Evolutionary conservation across 345 rosid species (phyloP).

Genomic region (Gossypium rotundifolium): DNA sequence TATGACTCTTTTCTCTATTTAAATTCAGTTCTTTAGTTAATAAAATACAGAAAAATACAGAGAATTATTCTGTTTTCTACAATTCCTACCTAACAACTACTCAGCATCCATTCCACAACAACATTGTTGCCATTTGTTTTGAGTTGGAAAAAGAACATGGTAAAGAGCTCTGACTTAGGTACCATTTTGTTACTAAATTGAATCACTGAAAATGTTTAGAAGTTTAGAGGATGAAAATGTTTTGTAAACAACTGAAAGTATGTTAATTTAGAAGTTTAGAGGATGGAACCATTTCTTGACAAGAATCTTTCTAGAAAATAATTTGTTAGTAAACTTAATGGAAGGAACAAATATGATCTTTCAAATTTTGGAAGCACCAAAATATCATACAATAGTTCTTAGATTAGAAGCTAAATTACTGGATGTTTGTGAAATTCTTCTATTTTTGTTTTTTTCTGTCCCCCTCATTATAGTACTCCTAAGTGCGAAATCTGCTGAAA

Average conservation of each 20-base stretch:
- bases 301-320: not conserved
- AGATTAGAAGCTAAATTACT: not conserved
- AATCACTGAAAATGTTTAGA: too few relatives aligned
- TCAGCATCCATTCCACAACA: not conserved
- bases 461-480: not conserved
- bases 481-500: not conserved
- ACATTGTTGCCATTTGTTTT: not conserved
- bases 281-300: constrained; percentile 1
- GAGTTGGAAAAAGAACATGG: not conserved
- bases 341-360: not conserved
- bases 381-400: not conserved
- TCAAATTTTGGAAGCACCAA: not conserved
- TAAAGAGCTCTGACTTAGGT: not conserved
- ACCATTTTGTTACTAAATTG: not conserved
- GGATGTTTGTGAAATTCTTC: not conserved
- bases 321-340: constrained; percentile 2
- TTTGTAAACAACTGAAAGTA: not conserved
- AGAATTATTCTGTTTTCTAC: too few relatives aligned
- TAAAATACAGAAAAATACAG: too few relatives aligned
- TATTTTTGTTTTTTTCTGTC: not conserved
- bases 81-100: not conserved
- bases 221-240: too few relatives aligned
- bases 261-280: not conserved
- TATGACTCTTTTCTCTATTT: too few relatives aligned
- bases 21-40: too few relatives aligned